Percentiles rank a stretch among this genome's conserved stretches.
phyloP scores from a whole-genome alignment of 176 grass and related monocot species.

The Carex pumila region DNA sequence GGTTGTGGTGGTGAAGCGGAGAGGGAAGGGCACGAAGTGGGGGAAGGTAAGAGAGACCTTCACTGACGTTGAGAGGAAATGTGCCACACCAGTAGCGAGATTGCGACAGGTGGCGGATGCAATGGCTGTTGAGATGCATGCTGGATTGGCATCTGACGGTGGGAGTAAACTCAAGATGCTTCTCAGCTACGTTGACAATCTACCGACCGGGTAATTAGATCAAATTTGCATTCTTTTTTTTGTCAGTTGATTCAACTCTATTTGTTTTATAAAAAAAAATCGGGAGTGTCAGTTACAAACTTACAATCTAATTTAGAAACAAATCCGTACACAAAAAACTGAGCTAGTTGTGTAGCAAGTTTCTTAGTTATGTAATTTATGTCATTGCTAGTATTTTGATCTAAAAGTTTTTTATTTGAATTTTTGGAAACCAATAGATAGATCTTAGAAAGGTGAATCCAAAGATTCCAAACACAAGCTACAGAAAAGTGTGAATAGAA shows the following conservation, averaged over 20 bases:
- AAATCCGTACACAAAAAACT: neutral
- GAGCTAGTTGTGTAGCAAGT: neutral
- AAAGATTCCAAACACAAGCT: neutral
- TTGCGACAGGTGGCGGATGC: conserved; percentile 66
- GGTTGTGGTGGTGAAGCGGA: conserved; percentile 21
- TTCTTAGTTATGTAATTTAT: neutral
- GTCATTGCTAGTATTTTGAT: neutral
- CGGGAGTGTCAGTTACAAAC: neutral
- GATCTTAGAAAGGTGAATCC: neutral
- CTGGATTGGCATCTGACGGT: conserved; percentile 48
- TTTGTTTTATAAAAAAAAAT: neutral
- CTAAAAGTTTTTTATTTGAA: neutral
- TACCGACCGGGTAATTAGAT: conserved; percentile 53
- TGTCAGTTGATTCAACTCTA: neutral
- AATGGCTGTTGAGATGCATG: conserved; percentile 72
- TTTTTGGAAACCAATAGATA: neutral
- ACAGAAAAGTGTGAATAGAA: neutral
- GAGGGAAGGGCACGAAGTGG: conserved; percentile 30
- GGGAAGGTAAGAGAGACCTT: conserved; percentile 32
- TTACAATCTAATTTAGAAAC: neutral
- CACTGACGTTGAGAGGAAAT: conserved; percentile 36
- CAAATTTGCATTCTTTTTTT: neutral
- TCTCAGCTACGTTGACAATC: conserved; percentile 74
- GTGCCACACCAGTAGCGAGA: conserved; percentile 38
- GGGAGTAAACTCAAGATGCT: conserved; percentile 72